phyloP scores from a whole-genome alignment of 768 basidiomycete genomes.

The Phylloporus sp. region DNA sequence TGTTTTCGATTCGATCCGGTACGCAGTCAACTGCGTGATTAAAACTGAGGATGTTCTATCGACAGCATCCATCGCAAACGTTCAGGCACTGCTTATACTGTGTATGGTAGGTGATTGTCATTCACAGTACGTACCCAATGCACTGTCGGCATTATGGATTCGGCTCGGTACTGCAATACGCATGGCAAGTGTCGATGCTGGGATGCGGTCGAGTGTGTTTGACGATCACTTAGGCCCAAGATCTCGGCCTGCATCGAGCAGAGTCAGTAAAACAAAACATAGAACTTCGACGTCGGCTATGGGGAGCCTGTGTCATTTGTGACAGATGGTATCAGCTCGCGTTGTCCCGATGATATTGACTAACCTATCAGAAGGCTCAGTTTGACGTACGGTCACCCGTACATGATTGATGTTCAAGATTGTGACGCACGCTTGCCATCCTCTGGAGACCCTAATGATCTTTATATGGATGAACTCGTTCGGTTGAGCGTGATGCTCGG shows the following conservation, averaged over 20 bases:
- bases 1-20: slow-evolving; percentile 88
- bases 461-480: slow-evolving; percentile 89
- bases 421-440: slow-evolving; percentile 94
- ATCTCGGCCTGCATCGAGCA: slow-evolving; percentile 90
- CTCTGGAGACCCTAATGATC: slow-evolving; percentile 71
- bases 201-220: slow-evolving; percentile 9
- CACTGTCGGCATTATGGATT: slow-evolving; percentile 82
- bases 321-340: slow-evolving; percentile 73
- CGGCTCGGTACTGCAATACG: slow-evolving; percentile 86
- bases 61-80: slow-evolving; percentile 79
- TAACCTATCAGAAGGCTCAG: slow-evolving; percentile 56
- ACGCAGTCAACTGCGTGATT: slow-evolving; percentile 80
- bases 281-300: slow-evolving; percentile 84
- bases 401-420: slow-evolving; percentile 94
- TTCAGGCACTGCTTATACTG: slow-evolving; percentile 82
- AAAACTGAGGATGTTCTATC: slow-evolving; percentile 89
- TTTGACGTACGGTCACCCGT: slow-evolving; percentile 87
- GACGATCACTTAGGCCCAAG: slow-evolving; percentile 70
- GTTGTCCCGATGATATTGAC: slow-evolving; percentile 1
- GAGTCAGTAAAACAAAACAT: slow-evolving; percentile 82
- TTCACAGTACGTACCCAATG: slow-evolving; percentile 82
- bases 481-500: slow-evolving; percentile 90
- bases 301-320: slow-evolving; percentile 92
- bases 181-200: slow-evolving; percentile 61
- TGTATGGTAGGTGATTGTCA: slow-evolving; percentile 89